Percentiles rank a stretch among this genome's conserved stretches.
Evolutionary conservation across 306 rosid species (phyloP).

Genomic region (Sophora flavescens): DNA sequence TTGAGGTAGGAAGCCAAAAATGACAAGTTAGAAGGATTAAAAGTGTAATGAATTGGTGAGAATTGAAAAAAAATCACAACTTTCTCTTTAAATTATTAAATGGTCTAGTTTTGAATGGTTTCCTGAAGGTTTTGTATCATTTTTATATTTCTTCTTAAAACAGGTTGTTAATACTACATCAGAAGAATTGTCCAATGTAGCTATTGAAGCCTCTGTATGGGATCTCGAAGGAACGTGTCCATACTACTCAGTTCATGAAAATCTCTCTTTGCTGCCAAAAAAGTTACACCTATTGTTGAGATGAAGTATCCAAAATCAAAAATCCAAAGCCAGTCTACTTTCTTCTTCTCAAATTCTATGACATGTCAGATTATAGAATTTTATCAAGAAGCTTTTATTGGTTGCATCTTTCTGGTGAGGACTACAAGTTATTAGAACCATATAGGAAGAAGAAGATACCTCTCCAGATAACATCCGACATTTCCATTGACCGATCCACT

Average conservation of each 20-base stretch:
- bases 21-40: conserved; percentile 10
- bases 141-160: conserved; percentile 44
- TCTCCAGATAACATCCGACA: conserved; percentile 72
- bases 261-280: conserved; percentile 46
- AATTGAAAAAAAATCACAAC: neutral
- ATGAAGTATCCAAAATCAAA: conserved; percentile 82
- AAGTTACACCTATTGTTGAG: conserved; percentile 65
- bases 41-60: conserved; percentile 14
- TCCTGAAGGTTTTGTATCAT: conserved; percentile 41
- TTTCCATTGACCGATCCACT: conserved; percentile 64
- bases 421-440: conserved; percentile 83
- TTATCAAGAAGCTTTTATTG: conserved; percentile 92
- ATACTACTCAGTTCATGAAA: conserved; percentile 62
- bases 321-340: conserved; percentile 84
- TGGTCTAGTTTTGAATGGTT: conserved; percentile 17
- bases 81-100: conserved; percentile 15
- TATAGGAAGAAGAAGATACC: conserved; percentile 77
- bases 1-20: conserved; percentile 20
- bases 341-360: conserved; percentile 87
- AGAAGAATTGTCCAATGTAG: conserved; percentile 68
- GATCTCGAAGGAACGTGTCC: conserved; percentile 90
- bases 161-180: conserved; percentile 92
- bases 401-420: conserved; percentile 85
- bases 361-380: conserved; percentile 59
- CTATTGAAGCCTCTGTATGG: conserved; percentile 90